These are phyloP conservation scores for Globisporangium rhizosaccharum DNA, from an alignment of 352 stramenopile genomes.

Conservation along the genomic window DNA sequence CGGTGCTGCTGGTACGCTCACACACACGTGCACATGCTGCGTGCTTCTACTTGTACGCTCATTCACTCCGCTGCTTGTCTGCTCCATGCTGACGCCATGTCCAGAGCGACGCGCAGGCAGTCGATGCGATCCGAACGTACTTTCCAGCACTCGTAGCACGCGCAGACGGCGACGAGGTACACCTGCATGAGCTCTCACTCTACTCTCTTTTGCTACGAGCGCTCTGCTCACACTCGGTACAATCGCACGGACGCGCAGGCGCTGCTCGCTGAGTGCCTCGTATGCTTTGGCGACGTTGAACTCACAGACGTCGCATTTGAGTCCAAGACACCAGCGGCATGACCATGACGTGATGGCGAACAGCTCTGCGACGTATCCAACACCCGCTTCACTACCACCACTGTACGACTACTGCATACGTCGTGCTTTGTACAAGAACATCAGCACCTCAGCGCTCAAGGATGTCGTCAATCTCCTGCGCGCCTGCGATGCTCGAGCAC, in stretches of 20 bases:
- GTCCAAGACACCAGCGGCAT: neutral
- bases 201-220: neutral
- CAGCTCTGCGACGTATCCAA: neutral
- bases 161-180: slow-evolving; percentile 31
- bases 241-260: neutral
- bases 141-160: slow-evolving; percentile 56
- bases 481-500: slow-evolving; percentile 43
- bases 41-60: neutral
- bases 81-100: neutral
- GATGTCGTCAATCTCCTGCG: slow-evolving; percentile 19
- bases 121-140: slow-evolving; percentile 48
- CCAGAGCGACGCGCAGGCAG: slow-evolving; percentile 53
- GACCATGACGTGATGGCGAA: too few species aligned
- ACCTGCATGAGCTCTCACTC: neutral
- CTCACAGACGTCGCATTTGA: slow-evolving; percentile 21
- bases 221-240: neutral
- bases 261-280: slow-evolving; percentile 34
- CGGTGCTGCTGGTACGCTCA: slow-evolving; percentile 25
- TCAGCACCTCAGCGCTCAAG: neutral
- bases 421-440: too few species aligned
- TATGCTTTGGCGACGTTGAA: slow-evolving; percentile 42
- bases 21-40: neutral
- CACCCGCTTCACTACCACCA: neutral
- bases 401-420: neutral
- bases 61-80: neutral